phyloP scores from a whole-genome alignment of 2,329 filamentous ascomycete genomes.

The Phialocephala sp. region DNA sequence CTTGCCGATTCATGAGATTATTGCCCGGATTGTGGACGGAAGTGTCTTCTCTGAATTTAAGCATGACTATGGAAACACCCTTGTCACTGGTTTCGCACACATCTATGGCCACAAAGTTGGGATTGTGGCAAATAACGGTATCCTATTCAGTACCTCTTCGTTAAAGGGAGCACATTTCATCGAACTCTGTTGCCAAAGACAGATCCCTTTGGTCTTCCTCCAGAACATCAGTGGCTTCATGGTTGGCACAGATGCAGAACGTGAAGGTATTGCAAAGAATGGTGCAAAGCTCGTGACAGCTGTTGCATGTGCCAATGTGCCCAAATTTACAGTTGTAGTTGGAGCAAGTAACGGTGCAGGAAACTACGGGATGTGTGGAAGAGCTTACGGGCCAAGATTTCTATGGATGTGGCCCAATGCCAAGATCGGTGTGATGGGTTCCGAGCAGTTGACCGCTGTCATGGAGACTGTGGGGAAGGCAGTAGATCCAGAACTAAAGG shows the following conservation, averaged over 20 bases:
- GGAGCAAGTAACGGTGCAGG: conserved; percentile 91
- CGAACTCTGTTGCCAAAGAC: conserved; percentile 88
- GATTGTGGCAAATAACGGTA: conserved; percentile 95
- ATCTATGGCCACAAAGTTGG: conserved; percentile 92
- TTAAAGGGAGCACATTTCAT: conserved; percentile 98
- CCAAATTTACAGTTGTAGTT: conserved; percentile 97
- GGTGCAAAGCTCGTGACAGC: conserved; percentile 96
- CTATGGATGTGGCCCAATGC: conserved; percentile 98
- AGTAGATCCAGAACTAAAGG: conserved; percentile 79
- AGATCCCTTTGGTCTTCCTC: conserved; percentile 88
- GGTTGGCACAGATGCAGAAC: conserved; percentile 92
- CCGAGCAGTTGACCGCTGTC: conserved; percentile 87
- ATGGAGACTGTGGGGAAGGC: conserved; percentile 93
- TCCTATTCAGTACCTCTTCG: conserved; percentile 86
- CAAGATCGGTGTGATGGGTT: conserved; percentile 95
- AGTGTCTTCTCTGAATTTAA: conserved; percentile 95
- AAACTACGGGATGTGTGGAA: conserved; percentile 98
- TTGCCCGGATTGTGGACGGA: conserved; percentile 90
- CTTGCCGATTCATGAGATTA: conserved; percentile 86
- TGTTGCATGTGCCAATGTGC: conserved; percentile 90
- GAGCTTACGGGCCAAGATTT: conserved; percentile 90
- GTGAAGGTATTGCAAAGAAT: conserved; percentile 96
- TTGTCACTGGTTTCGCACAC: conserved; percentile 88
- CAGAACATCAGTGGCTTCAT: conserved; percentile 99
- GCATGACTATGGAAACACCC: conserved; percentile 82